A percentile compares a stretch with the other conserved stretches of the same genome.
Conservation (phyloP, 1,284 basidiomycete species). For the Tilletia walkeri region DNA sequence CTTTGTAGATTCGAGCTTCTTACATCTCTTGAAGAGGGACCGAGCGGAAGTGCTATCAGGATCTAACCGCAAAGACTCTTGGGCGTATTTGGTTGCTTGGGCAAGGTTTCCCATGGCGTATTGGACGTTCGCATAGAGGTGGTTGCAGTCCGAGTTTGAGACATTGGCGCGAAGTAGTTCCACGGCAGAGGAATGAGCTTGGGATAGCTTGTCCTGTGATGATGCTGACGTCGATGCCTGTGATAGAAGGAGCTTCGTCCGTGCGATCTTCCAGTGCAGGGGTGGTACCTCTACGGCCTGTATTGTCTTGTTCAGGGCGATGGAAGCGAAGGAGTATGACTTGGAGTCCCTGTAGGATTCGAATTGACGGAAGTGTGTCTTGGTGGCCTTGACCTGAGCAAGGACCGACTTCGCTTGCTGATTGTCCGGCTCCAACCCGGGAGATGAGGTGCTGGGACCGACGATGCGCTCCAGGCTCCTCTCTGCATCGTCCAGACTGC, state of each 20-base stretch:
- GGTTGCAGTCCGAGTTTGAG: slow-evolving; percentile 76
- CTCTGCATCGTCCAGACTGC: slow-evolving; percentile 29
- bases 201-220: slow-evolving; percentile 33
- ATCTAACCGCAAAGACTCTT: slow-evolving; percentile 73
- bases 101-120: slow-evolving; percentile 71
- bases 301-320: slow-evolving; percentile 48
- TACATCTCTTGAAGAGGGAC: slow-evolving; percentile 70
- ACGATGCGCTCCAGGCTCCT: slow-evolving; percentile 5
- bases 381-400: slow-evolving; percentile 35
- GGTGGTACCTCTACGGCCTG: slow-evolving; percentile 34
- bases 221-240: slow-evolving; percentile 17
- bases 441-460: background rate
- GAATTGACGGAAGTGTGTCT: slow-evolving; percentile 60
- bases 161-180: slow-evolving; percentile 71
- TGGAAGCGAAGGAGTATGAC: slow-evolving; percentile 58
- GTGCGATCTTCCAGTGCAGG: slow-evolving; percentile 35
- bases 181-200: slow-evolving; percentile 58
- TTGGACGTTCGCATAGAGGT: slow-evolving; percentile 74
- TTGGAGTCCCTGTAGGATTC: slow-evolving; percentile 66
- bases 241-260: slow-evolving; percentile 35
- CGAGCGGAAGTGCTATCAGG: slow-evolving; percentile 73
- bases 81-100: slow-evolving; percentile 70
- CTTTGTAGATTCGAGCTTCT: slow-evolving; percentile 75
- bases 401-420: slow-evolving; percentile 13
- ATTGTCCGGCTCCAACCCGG: slow-evolving; percentile 1